Base-by-base conservation (phyloP, 441 rosid species). In the Adansonia madagascariensis region DNA sequence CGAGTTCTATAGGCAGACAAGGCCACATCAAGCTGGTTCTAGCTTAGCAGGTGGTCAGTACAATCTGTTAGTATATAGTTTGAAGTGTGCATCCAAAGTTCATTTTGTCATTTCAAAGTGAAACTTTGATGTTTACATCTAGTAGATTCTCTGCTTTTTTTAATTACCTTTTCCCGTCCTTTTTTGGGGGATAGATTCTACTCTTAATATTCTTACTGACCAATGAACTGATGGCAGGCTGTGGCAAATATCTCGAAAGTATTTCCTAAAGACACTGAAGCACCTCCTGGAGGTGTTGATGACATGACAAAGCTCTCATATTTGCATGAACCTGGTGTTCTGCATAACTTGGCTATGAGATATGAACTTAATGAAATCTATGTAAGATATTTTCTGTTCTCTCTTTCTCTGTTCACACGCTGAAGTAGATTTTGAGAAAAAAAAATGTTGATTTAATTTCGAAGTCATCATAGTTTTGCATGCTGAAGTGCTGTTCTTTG, bases 241-340 rank as follows among this genome's bases (percentile, higher is more conserved):
- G 85, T 83, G 75, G 74, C 89, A 65, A 82, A 83, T 75, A 80
- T 88, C 73, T 89, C 87, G 17, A 88, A 86, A 79, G 78, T 83
- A 59, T 84, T 83, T 46, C 95, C 95, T 44, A 84, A 88, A 72
- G 95, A 91, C 70, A 86, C 90, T n/a, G 95, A 91, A 84, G 91
- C 86, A 60, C 80, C 91, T 5, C 85, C 92, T 6, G 95, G 89
- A 59, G 95, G 95, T 78, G 89, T 88, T 11, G 93, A 91, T 87
- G 93, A 91, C 85, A 91, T 91, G 95, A 89, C 93, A 69, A 91
- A 87, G 83, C 92, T 91, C 74, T 88, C 93, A 20, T 91, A 91
- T 80, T 83, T 91, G 88, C 95, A 91, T 77, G 95, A 91, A 83
- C 95, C 93, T 1, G 95, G 93, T 76, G 95, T 91, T 77, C 81